A percentile compares a stretch with the other conserved stretches of the same genome.
These are phyloP conservation scores for Pontederia paniculata DNA, from an alignment of 176 grass and related monocot species.

Conservation along the genomic window DNA sequence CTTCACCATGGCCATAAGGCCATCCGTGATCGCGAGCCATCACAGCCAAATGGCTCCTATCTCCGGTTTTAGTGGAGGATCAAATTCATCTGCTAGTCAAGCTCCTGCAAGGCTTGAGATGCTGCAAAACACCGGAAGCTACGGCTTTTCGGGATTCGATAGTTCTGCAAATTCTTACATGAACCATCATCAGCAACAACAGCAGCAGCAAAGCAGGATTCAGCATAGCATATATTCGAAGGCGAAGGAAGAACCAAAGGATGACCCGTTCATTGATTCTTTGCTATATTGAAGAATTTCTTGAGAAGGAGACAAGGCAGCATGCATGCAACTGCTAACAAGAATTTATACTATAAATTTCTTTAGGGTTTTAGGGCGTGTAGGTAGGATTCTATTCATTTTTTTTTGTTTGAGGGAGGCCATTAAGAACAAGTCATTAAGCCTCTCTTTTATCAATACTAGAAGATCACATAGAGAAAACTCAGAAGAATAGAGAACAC, in stretches of 20 bases:
- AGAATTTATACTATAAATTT: neutral
- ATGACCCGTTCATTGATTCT: neutral
- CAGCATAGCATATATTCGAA: neutral
- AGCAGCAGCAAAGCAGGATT: neutral
- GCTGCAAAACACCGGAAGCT: neutral
- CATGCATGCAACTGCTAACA: neutral
- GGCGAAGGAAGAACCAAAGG: conserved; percentile 1
- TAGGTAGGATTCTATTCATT: neutral
- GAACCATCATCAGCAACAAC: neutral
- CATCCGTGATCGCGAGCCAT: neutral
- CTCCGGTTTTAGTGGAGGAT: neutral
- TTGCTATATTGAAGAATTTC: neutral
- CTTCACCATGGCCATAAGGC: neutral
- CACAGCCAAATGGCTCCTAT: neutral
- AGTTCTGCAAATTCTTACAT: conserved; percentile 1
- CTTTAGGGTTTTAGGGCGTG: no score
- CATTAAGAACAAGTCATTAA: neutral
- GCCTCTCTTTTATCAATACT: neutral
- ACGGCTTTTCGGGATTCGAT: conserved; percentile 2
- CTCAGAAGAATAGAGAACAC: no score
- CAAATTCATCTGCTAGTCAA: neutral
- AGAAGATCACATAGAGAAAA: no score
- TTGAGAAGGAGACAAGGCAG: neutral
- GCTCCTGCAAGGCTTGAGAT: neutral
- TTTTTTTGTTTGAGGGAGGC: neutral